phyloP scores from a whole-genome alignment of 768 basidiomycete genomes.

The Mrakia frigida region DNA sequence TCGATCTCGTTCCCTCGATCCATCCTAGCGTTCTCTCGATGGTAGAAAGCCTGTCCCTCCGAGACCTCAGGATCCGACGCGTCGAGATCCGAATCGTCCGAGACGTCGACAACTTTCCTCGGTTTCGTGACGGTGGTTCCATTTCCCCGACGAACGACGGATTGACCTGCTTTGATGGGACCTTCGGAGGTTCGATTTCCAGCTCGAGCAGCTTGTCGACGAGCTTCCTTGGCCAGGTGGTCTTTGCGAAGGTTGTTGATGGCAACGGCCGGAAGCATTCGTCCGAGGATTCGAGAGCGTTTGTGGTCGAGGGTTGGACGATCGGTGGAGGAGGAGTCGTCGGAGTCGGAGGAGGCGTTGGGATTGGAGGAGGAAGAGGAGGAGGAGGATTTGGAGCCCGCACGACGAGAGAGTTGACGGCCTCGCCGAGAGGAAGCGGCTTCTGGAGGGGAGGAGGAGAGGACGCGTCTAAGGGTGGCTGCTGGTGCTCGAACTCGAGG shows the following conservation, averaged over 20 bases:
- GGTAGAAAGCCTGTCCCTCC: constrained; percentile 15
- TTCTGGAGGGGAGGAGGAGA: background rate
- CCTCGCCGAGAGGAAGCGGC: background rate
- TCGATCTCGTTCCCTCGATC: background rate
- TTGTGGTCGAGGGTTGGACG: background rate
- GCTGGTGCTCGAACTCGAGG: background rate
- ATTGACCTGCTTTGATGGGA: constrained; percentile 21
- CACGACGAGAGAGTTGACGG: background rate
- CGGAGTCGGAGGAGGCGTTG: background rate
- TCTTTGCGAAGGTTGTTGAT: constrained; percentile 4
- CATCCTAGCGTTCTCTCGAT: constrained; percentile 1
- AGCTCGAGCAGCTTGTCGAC: background rate
- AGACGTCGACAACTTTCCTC: background rate
- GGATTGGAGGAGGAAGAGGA: constrained; percentile 1
- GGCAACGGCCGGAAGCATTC: constrained; percentile 29
- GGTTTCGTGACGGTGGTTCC: background rate
- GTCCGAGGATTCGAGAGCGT: constrained; percentile 5
- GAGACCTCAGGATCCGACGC: background rate
- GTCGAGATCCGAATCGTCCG: constrained; percentile 4
- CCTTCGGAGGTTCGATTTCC: constrained; percentile 1
- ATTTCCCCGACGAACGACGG: constrained; percentile 21
- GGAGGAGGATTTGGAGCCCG: background rate
- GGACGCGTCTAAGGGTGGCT: background rate
- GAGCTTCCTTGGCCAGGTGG: background rate
- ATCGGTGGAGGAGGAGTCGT: background rate